Base-by-base conservation (phyloP, 164 flowering plant genomes). In the Pachysandra terminalis region DNA sequence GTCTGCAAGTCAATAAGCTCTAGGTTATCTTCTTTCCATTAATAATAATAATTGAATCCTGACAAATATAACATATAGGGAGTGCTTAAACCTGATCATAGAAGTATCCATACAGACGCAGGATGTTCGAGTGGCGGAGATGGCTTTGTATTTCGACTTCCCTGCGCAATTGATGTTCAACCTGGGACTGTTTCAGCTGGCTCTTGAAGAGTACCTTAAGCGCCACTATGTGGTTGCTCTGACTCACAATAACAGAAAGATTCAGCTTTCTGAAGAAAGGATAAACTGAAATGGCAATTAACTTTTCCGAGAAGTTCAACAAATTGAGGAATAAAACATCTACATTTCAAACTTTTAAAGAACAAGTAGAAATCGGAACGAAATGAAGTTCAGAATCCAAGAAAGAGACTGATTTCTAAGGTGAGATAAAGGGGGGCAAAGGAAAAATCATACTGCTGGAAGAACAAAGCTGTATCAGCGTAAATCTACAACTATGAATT, bases 91-190 rank as follows among this genome's bases (percentile, higher is more conserved):
- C 98, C 87, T 95, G 98, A 75, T 95, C 98, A 70, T 91, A 91
- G 63, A 95, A 92, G 76, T 91, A 95, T 22, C 98, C 98, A 78
- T 91, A 90, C 4, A 95, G 90, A 10, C 98, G 85, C 27, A 95
- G 62, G 14, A 95, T 91, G 60, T 95, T 91, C 4, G 96, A 91
- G 62, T 95, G 92, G 21, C 97, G 79, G 23, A 95, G 92, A 77
- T 91, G 97, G 72, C 96, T 87, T 65, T 95, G 98, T 60, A 95
- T 95, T 72, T 95, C 98, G 37, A 95, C 96, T 77, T 95, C 98
- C 32, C 98, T 74, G 1, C 96, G 88, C 28, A 95, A 95, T 82
- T 95, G 98, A 73, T 95, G 98, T 75, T 95, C 97, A 63, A 91
- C 97, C 71, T 91, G 98, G 57, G 97, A 90, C 78, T 90, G 90